phyloP scores from a whole-genome alignment of 176 grass and related monocot species.

The Juncus inflexus region DNA sequence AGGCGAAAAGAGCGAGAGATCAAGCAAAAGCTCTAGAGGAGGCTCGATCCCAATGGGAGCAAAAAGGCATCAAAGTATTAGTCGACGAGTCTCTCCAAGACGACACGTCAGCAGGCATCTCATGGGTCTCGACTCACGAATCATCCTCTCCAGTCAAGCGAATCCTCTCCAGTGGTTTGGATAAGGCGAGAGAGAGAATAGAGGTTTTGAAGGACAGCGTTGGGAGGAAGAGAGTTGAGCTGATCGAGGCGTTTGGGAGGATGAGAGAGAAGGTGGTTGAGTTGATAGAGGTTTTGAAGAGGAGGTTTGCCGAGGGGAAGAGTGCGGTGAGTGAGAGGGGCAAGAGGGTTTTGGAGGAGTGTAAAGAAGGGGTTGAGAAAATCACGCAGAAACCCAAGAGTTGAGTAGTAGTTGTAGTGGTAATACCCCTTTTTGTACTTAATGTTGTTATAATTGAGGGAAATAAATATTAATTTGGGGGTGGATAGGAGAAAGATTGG shows the following conservation, averaged over 20 bases:
- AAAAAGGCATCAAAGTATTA: constrained; percentile 73
- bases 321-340: constrained; percentile 31
- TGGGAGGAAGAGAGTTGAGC: constrained; percentile 45
- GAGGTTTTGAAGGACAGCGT: constrained; percentile 55
- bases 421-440: not conserved
- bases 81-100: constrained; percentile 65
- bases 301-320: constrained; percentile 24
- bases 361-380: constrained; percentile 66
- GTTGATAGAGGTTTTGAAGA: constrained; percentile 59
- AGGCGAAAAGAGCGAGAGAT: constrained; percentile 85
- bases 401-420: constrained; percentile 15
- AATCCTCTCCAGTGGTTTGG: constrained; percentile 39
- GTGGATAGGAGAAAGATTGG: no score
- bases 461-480: not conserved
- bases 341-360: constrained; percentile 60
- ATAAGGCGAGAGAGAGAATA: constrained; percentile 24
- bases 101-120: constrained; percentile 53
- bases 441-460: not conserved
- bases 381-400: constrained; percentile 69
- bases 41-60: constrained; percentile 68
- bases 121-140: constrained; percentile 66
- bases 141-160: constrained; percentile 49
- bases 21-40: constrained; percentile 70
- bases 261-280: constrained; percentile 55
- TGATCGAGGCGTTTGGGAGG: constrained; percentile 39